Evolutionary conservation across 495 filamentous ascomycete species (phyloP), one percentile per base, ranked within the genome.

Genomic region (Talaromyces ruber): DNA sequence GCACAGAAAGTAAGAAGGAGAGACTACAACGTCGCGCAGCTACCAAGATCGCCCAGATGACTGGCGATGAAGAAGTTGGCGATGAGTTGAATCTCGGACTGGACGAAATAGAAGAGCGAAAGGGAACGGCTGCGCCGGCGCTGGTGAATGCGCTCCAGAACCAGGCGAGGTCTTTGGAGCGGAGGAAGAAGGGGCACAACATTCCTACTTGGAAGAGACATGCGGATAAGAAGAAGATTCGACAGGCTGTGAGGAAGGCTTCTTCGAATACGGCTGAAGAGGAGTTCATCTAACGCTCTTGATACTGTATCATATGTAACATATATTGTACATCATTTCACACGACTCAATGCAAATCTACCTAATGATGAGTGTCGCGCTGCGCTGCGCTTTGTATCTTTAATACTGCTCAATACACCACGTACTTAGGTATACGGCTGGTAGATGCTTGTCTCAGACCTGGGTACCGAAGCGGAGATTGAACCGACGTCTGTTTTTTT

Each of bases 1-100:
- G 75, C n/a, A 79, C 82, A 70, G 76, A 81, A 18, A 81, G 81
- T 32, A 84, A 75, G 54, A 82, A 81, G 71, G 69, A 82, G 43
- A 68, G 76, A 32, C 53, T 75, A 14, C 71, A 70, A 51, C 73
- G 75, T 24, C 74, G 73, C 7, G 73, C 74, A 47, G 71, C 68
- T 37, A 62, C 57, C 24, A 73, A 71, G 63, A 73, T 53, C 18
- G 68, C 67, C 28, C 66, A 70, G 52, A 70, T 66, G 26, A 67
- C 4, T 32, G 54, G 29, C 14, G 66, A 68, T 45, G 53, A 68
- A 55, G 64, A 63, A 6, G 68, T 64, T 3, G 53, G 67, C 55
- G 65, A 63, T 5, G 66, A 60, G 9, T 55, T 62, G 24, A 61
- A 63, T 30, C 58, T 68, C n/a, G 11, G 6, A 7, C 24, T 16